These are phyloP conservation scores for Sphenostylis stenocarpa DNA, from an alignment of 306 rosid species.

Conservation along the genomic window DNA sequence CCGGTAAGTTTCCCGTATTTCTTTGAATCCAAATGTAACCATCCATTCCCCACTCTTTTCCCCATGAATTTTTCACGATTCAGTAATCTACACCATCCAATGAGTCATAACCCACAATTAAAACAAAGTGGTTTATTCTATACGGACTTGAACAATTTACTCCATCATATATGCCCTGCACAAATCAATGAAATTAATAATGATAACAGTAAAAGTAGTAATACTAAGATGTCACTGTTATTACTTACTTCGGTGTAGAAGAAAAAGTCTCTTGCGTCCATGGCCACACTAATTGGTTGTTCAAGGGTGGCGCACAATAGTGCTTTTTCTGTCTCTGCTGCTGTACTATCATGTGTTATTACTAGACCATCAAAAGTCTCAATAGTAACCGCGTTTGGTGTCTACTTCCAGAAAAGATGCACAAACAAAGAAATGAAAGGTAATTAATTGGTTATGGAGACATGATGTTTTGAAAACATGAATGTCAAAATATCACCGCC, in stretches of 20 bases:
- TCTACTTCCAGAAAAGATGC: neutral
- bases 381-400: neutral
- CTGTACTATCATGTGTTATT: neutral
- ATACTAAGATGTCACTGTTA: neutral
- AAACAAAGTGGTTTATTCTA: constrained; percentile 42
- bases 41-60: constrained; percentile 46
- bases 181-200: neutral
- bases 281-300: constrained; percentile 51
- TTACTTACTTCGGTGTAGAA: constrained; percentile 7
- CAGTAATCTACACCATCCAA: constrained; percentile 49
- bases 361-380: neutral
- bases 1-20: constrained; percentile 11
- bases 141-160: neutral
- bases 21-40: constrained; percentile 53
- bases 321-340: neutral
- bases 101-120: constrained; percentile 52
- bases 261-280: constrained; percentile 16
- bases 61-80: constrained; percentile 61
- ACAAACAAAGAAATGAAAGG: neutral
- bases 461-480: too few relatives aligned
- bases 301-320: constrained; percentile 11
- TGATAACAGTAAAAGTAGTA: too few relatives aligned
- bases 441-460: neutral
- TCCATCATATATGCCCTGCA: constrained; percentile 2
- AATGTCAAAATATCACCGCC: too few relatives aligned